Evolutionary conservation across 2,329 filamentous ascomycete genomes (phyloP).

Genomic region (Penicillium sp.): DNA sequence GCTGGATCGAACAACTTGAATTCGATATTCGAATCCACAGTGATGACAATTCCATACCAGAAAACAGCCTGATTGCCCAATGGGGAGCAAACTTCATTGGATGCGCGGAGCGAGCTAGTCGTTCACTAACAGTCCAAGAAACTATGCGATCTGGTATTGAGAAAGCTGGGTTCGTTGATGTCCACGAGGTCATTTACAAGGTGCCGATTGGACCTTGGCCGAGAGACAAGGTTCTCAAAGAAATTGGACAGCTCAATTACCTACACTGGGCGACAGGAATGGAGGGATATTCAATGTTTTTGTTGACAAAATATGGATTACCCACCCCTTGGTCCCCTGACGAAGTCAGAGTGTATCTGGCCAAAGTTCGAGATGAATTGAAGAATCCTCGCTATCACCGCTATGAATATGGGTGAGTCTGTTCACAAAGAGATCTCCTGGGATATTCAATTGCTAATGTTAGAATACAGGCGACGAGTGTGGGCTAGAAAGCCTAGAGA

Average conservation of each 20-base stretch:
- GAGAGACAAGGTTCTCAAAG: slow-evolving; percentile 27
- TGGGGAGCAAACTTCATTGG: slow-evolving; percentile 13
- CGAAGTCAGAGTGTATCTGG: slow-evolving; percentile 10
- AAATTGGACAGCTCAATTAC: slow-evolving; percentile 9
- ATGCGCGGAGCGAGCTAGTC: slow-evolving; percentile 7
- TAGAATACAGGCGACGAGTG: slow-evolving; percentile 4
- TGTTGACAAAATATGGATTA: slow-evolving; percentile 7
- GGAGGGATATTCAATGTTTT: slow-evolving; percentile 20
- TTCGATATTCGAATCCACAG: not conserved
- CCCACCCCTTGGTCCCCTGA: slow-evolving; percentile 11
- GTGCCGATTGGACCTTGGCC: slow-evolving; percentile 33
- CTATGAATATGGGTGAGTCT: slow-evolving; percentile 8
- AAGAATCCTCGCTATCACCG: slow-evolving; percentile 5
- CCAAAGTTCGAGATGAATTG: slow-evolving; percentile 5
- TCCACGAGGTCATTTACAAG: slow-evolving; percentile 28
- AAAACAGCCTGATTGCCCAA: not conserved
- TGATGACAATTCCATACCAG: slow-evolving; percentile 1
- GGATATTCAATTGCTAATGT: not conserved
- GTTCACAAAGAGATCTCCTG: not conserved
- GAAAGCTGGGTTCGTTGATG: slow-evolving; percentile 32
- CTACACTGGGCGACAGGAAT: slow-evolving; percentile 23
- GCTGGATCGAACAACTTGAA: slow-evolving; percentile 13
- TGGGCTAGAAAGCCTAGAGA: slow-evolving; percentile 9
- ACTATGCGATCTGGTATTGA: slow-evolving; percentile 25
- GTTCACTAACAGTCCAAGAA: not conserved